Conservation (phyloP, 177 flowering plant genomes). For the Vitis hybrid region DNA sequence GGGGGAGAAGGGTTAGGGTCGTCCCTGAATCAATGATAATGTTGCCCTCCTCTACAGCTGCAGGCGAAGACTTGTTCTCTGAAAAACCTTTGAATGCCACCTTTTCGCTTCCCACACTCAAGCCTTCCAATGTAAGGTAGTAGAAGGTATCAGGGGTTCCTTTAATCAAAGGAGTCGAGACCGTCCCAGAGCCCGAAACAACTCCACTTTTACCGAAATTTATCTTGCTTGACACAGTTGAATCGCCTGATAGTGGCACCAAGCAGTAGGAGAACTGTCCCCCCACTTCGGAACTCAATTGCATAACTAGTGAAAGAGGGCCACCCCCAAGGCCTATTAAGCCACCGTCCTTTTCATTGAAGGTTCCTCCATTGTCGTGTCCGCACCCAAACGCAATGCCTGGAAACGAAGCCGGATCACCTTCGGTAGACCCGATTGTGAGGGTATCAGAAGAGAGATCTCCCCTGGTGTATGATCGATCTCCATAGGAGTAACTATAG, state of each 20-base stretch:
- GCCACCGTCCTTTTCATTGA: constrained; percentile 18
- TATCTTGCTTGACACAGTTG: constrained; percentile 18
- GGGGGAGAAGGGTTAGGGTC: too few relatives aligned
- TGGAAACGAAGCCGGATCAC: neutral
- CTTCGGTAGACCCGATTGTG: constrained; percentile 15
- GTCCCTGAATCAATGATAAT: too few relatives aligned
- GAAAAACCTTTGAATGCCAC: neutral
- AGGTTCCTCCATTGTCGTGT: constrained; percentile 28
- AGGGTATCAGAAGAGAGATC: constrained; percentile 31
- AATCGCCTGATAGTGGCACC: constrained; percentile 7
- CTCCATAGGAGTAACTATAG: constrained; percentile 29
- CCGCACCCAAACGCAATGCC: constrained; percentile 44
- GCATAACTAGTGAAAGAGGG: constrained; percentile 30
- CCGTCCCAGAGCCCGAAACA: constrained; percentile 21
- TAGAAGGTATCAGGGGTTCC: constrained; percentile 24
- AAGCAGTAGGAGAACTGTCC: constrained; percentile 54
- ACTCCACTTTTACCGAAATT: constrained; percentile 32
- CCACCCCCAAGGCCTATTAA: constrained; percentile 52
- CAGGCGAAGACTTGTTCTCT: neutral
- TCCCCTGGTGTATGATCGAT: constrained; percentile 25
- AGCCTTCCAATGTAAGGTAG: constrained; percentile 34
- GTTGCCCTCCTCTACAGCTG: neutral
- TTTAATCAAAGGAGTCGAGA: constrained; percentile 29
- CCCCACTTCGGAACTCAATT: constrained; percentile 22
- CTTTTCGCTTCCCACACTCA: constrained; percentile 35